These are phyloP conservation scores for Ballota nigra DNA, from an alignment of 257 asterid species.

Conservation along the genomic window DNA sequence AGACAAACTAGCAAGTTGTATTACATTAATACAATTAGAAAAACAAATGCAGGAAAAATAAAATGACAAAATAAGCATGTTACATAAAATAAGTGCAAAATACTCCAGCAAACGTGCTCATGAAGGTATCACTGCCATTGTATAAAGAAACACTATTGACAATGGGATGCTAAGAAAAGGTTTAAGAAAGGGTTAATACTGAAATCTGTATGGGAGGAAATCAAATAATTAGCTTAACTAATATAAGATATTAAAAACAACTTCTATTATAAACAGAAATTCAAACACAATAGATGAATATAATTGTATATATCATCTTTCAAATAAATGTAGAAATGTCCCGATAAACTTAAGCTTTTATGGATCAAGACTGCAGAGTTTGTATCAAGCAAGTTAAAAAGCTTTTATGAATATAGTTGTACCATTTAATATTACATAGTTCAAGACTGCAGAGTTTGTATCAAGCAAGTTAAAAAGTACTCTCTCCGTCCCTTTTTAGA, in stretches of 20 bases:
- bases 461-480: background rate
- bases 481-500: too few relatives aligned
- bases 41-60: background rate
- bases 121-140: background rate
- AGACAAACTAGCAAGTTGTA: background rate
- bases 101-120: background rate
- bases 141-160: too few relatives aligned
- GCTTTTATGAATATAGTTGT: too few relatives aligned
- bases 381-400: background rate
- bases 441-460: background rate
- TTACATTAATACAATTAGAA: background rate
- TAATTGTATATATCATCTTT: background rate
- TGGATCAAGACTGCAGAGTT: background rate
- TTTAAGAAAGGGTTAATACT: too few relatives aligned
- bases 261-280: background rate
- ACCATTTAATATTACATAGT: background rate
- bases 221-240: too few relatives aligned
- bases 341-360: background rate
- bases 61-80: background rate
- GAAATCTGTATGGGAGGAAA: too few relatives aligned
- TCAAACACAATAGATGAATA: background rate
- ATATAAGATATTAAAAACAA: too few relatives aligned
- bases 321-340: background rate
- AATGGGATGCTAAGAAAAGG: too few relatives aligned
- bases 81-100: background rate